A percentile compares a stretch with the other conserved stretches of the same genome.
These are phyloP conservation scores for Boletales sp. DNA, from an alignment of 768 basidiomycete species.

Conservation along the genomic window DNA sequence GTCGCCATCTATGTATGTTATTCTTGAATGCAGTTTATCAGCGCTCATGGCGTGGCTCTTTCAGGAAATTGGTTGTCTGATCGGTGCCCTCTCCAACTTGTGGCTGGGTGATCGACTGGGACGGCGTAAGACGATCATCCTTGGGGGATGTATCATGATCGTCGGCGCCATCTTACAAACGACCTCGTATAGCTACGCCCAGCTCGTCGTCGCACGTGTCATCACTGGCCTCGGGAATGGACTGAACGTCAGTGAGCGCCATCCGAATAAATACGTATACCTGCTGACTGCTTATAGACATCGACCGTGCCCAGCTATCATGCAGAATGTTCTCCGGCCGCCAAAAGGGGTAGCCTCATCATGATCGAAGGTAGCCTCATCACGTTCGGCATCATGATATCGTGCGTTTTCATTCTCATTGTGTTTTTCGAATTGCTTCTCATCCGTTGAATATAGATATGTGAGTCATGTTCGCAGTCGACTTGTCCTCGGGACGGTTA, in stretches of 20 bases:
- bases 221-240: slow-evolving; percentile 66
- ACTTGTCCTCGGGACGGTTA: not conserved
- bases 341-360: slow-evolving; percentile 56
- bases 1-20: slow-evolving; percentile 53
- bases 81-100: slow-evolving; percentile 58
- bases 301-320: slow-evolving; percentile 65
- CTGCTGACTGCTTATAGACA: slow-evolving; percentile 37
- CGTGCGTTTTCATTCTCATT: slow-evolving; percentile 36
- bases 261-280: too few species aligned
- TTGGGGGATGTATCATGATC: slow-evolving; percentile 59
- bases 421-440: not conserved
- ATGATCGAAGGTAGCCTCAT: slow-evolving; percentile 65
- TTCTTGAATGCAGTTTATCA: not conserved
- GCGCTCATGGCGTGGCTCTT: not conserved
- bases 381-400: slow-evolving; percentile 60
- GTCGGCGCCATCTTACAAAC: slow-evolving; percentile 60
- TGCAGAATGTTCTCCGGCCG: slow-evolving; percentile 61
- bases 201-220: slow-evolving; percentile 59
- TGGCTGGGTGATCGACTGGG: slow-evolving; percentile 60
- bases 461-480: slow-evolving; percentile 10
- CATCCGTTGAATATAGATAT: slow-evolving; percentile 9
- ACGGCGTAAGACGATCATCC: slow-evolving; percentile 51
- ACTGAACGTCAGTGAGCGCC: slow-evolving; percentile 40
- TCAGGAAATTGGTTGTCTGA: too few species aligned
- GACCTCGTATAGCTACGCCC: slow-evolving; percentile 53